phyloP scores from a whole-genome alignment of 148 eudicot species.

The Tetragonia tetragonoides region DNA sequence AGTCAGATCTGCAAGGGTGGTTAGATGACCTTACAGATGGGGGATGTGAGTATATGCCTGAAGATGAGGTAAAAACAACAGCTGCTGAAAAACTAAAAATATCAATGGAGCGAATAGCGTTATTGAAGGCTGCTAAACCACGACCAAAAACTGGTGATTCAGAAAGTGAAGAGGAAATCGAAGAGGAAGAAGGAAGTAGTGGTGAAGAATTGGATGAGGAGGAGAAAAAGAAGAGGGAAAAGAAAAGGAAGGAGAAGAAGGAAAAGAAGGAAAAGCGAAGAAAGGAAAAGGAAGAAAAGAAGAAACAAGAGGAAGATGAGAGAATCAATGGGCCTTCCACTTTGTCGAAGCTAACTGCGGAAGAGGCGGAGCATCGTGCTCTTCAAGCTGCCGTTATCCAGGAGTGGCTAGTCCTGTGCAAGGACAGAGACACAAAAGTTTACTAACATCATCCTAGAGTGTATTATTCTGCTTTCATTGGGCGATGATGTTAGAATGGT shows the following conservation, averaged over 20 bases:
- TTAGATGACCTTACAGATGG: conserved; percentile 94
- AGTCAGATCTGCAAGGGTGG: conserved; percentile 82
- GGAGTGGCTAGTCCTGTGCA: conserved; percentile 84
- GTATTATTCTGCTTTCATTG: conserved; percentile 1
- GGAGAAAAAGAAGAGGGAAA: conserved; percentile 34
- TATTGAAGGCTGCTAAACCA: conserved; percentile 83
- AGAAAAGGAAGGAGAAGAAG: conserved; percentile 24
- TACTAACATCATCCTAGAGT: conserved; percentile 24
- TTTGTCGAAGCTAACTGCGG: conserved; percentile 66
- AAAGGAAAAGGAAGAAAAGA: conserved; percentile 36
- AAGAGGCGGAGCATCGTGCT: conserved; percentile 92
- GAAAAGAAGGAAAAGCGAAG: conserved; percentile 31
- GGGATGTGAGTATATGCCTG: conserved; percentile 90
- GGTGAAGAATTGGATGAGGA: conserved; percentile 35
- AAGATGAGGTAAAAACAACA: conserved; percentile 86
- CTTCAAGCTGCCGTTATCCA: conserved; percentile 83
- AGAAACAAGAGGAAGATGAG: conserved; percentile 38
- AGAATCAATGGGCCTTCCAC: conserved; percentile 65
- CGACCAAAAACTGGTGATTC: conserved; percentile 44
- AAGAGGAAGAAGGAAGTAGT: conserved; percentile 28
- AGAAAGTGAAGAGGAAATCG: conserved; percentile 23
- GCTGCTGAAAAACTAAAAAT: conserved; percentile 75
- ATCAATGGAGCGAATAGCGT: conserved; percentile 88
- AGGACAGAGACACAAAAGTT: conserved; percentile 73
- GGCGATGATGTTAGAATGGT: not conserved